Conservation (phyloP, 2,329 filamentous ascomycete species). For the Elsinoe arachidis region DNA sequence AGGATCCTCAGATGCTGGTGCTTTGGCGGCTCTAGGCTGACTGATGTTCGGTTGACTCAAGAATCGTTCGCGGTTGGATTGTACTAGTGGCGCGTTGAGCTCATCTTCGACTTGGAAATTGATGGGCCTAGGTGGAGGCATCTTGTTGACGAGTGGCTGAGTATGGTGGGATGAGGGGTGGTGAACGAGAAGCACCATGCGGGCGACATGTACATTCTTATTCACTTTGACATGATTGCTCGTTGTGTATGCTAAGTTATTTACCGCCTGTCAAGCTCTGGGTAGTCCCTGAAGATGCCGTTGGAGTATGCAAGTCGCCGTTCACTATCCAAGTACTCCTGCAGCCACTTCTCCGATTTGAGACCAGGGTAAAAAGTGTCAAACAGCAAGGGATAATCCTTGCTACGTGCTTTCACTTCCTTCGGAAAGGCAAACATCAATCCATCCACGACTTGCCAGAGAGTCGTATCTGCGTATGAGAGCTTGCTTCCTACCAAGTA, state of each 20-base stretch:
- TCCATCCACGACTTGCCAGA: constrained; percentile 57
- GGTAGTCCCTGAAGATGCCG: constrained; percentile 65
- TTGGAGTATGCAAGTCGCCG: constrained; percentile 52
- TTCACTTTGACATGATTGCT: background rate
- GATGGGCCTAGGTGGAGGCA: background rate
- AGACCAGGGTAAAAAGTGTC: constrained; percentile 53
- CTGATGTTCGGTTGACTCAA: constrained; percentile 3
- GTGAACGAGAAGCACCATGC: background rate
- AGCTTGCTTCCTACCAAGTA: constrained; percentile 59
- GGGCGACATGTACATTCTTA: background rate
- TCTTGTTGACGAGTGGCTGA: background rate
- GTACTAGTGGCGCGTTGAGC: background rate
- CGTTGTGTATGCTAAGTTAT: background rate
- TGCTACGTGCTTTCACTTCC: constrained; percentile 48
- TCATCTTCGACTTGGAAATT: background rate
- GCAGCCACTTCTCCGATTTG: constrained; percentile 54
- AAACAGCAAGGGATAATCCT: constrained; percentile 55
- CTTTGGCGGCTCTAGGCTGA: constrained; percentile 1
- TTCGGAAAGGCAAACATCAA: constrained; percentile 62
- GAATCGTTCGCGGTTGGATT: background rate
- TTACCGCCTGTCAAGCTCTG: constrained; percentile 55
- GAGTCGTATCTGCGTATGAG: constrained; percentile 63
- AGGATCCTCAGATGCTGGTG: background rate
- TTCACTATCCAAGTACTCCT: constrained; percentile 59
- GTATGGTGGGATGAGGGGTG: background rate